These are phyloP conservation scores for Termitomyces sp. DNA, from an alignment of 768 basidiomycete genomes.

Conservation along the genomic window DNA sequence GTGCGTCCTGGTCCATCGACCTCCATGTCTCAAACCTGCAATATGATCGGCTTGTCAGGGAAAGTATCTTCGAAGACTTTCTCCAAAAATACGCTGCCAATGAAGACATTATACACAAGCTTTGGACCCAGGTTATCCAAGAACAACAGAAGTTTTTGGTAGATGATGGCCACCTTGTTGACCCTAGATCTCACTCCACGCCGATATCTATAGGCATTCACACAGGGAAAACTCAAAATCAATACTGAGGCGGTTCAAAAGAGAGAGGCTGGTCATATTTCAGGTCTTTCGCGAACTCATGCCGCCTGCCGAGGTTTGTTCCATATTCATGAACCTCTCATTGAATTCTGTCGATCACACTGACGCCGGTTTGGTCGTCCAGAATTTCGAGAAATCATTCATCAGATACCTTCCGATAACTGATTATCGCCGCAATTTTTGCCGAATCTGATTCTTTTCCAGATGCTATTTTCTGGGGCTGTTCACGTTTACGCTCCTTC, in stretches of 20 bases:
- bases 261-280: conserved; percentile 10
- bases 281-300: conserved; percentile 15
- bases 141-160: conserved; percentile 19
- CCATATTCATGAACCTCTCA: background rate
- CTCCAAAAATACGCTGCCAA: conserved; percentile 17
- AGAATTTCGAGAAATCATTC: conserved; percentile 14
- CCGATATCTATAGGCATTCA: conserved; percentile 6
- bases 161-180: background rate
- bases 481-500: background rate
- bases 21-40: background rate
- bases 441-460: background rate
- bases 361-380: background rate
- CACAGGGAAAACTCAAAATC: background rate
- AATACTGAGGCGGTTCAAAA: conserved; percentile 11
- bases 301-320: conserved; percentile 14
- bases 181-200: background rate
- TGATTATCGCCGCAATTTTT: background rate
- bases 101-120: conserved; percentile 18
- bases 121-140: conserved; percentile 16
- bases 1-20: conserved; percentile 4
- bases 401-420: conserved; percentile 10
- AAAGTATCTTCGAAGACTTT: conserved; percentile 15
- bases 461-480: background rate
- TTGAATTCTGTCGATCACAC: background rate
- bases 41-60: conserved; percentile 7